Evolutionary conservation across 2,329 filamentous ascomycete species (phyloP), one percentile per base, ranked within the genome.

Genomic region (Penicillium sp.): DNA sequence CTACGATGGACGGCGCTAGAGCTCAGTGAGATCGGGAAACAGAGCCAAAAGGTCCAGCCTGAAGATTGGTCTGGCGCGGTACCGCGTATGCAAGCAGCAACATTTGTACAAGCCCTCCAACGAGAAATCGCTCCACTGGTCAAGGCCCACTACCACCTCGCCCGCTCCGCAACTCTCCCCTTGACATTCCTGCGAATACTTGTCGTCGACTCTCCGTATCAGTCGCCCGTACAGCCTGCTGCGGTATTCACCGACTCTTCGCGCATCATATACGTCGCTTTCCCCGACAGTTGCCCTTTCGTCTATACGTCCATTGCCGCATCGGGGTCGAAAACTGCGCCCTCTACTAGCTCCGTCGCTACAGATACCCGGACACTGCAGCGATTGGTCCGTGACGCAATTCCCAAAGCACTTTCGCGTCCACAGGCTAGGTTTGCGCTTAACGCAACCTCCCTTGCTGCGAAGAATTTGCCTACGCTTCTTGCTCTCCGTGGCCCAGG

Each of bases 121-220:
- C 79, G 80, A 39, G 87, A 92, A 67, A 82, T 92, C 16, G 79
- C 90, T 1, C 89, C 91, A 1, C 83, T 94, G 55, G 84, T 92
- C 63, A 95, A 94, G 71, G 89, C 89, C 5, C 90, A 95, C 72
- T 94, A 91, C 71, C 87, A 90, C 63, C 84, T 94, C 56, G 86
- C 89, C 61, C 84, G 87, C n/a, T 87, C 89, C 49, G 80, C 83
- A 49, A 79, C 81, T 1, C 64, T 77, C 7, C 85, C 89, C 0
- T 77, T 94, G 4, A 81, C 90, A 1, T 79, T 94, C 24, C 76
- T 95, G n/a, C 86, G 91, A 47, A 86, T 95, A 43, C 89, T 91
- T 65, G 84, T 92, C 55, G 78, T 91, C 58, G 88, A 94, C 69
- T 90, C 90, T 1, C 91, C 91, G 0, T 96, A 95, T 70, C 89